Evolutionary conservation across 495 filamentous ascomycete genomes (phyloP).

Genomic region (Aspergillus panamensis): DNA sequence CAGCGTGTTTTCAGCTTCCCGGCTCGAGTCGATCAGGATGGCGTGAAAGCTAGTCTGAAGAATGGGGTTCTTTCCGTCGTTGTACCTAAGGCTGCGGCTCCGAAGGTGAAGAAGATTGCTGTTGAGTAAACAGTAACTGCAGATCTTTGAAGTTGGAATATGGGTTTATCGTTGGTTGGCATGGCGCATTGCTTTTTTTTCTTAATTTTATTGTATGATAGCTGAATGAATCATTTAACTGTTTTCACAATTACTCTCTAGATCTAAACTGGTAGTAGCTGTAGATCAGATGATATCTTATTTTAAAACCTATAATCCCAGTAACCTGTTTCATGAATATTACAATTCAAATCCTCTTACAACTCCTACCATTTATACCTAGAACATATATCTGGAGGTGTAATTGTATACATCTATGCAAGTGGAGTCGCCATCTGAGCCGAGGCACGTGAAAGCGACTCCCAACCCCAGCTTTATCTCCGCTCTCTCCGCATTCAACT

Average conservation of each 20-base stretch:
- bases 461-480: conserved; percentile 4
- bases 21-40: conserved; percentile 68
- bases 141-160: not conserved
- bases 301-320: too few relatives aligned
- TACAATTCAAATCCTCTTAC: not conserved
- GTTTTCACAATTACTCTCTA: too few relatives aligned
- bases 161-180: not conserved
- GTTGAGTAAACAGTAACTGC: conserved; percentile 49
- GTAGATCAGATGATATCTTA: too few relatives aligned
- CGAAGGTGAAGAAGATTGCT: conserved; percentile 51
- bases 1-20: conserved; percentile 80
- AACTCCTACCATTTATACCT: too few relatives aligned
- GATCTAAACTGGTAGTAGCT: too few relatives aligned
- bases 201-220: too few relatives aligned
- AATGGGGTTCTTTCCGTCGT: conserved; percentile 72
- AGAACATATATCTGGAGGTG: not conserved
- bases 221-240: too few relatives aligned
- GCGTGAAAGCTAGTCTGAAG: conserved; percentile 71
- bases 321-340: too few relatives aligned
- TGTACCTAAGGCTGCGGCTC: conserved; percentile 72
- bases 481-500: not conserved
- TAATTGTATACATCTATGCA: not conserved
- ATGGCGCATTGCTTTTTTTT: not conserved
- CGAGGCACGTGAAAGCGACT: conserved; percentile 23
- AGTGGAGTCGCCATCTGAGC: not conserved